A percentile compares a stretch with the other conserved stretches of the same genome.
Evolutionary conservation across 176 grass and related monocot genomes (phyloP).

Genomic region (Juncus effusus): DNA sequence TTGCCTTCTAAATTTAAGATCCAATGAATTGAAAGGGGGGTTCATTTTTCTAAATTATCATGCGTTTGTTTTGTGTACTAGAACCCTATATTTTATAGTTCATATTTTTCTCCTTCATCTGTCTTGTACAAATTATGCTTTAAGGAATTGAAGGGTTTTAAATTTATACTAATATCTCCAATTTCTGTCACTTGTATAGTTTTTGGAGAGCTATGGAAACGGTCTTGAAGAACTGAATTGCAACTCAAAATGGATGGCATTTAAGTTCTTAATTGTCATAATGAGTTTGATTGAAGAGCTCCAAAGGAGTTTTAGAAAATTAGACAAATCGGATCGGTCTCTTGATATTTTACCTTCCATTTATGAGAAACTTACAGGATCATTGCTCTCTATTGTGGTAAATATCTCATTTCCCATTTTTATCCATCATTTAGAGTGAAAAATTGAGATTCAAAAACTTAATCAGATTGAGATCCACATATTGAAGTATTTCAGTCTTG

Average conservation of each 20-base stretch:
- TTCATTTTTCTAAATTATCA: no score
- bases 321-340: conserved; percentile 27
- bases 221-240: conserved; percentile 46
- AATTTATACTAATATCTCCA: no score
- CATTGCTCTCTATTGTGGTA: conserved; percentile 60
- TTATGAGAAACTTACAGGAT: conserved; percentile 34
- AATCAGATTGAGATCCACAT: no score
- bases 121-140: no score
- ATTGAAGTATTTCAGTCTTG: no score
- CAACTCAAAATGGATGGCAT: conserved; percentile 34
- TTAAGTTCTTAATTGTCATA: conserved; percentile 75
- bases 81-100: no score
- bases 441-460: no score
- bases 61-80: no score
- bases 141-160: no score
- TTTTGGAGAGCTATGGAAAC: conserved; percentile 43
- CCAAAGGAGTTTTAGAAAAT: conserved; percentile 40
- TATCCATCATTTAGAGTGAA: not conserved
- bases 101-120: no score
- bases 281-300: conserved; percentile 78
- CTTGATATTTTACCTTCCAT: conserved; percentile 29
- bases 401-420: conserved; percentile 23
- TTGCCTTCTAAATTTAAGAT: no score
- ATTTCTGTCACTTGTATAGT: conserved; percentile 38
- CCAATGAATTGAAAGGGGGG: no score